These are phyloP conservation scores for Grifola frondosa DNA, from an alignment of 1,284 basidiomycete genomes.

Conservation along the genomic window DNA sequence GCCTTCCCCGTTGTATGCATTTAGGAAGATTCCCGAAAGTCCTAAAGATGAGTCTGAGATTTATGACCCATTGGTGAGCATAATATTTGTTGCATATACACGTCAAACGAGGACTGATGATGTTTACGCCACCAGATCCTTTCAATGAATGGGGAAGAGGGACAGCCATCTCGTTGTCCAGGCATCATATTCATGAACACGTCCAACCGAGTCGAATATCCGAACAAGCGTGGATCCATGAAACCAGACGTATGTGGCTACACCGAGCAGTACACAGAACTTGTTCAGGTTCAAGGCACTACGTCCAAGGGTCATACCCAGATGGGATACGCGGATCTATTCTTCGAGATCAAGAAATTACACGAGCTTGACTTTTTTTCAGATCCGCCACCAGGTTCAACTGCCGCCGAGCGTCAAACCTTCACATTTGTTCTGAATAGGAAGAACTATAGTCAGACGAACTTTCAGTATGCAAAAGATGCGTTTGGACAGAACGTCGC, in stretches of 20 bases:
- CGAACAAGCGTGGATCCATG: too few relatives aligned
- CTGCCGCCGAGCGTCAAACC: too few relatives aligned
- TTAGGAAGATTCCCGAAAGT: background rate
- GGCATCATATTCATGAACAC: conserved; percentile 7
- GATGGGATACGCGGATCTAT: conserved; percentile 5
- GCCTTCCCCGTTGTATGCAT: background rate
- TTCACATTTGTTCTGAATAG: too few relatives aligned
- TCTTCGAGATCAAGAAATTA: conserved; percentile 1
- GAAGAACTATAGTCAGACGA: too few relatives aligned
- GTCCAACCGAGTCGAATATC: background rate
- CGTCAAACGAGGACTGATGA: background rate
- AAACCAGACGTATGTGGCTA: conserved; percentile 9
- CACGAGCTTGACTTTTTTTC: background rate
- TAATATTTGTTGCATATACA: background rate
- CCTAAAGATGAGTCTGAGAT: background rate
- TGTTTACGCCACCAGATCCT: background rate
- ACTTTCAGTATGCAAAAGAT: too few relatives aligned
- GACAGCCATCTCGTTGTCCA: conserved; percentile 14
- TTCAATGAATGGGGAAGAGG: background rate
- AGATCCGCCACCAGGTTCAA: too few relatives aligned
- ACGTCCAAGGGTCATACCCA: background rate
- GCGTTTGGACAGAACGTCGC: conserved; percentile 1
- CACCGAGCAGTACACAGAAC: background rate
- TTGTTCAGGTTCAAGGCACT: too few relatives aligned
- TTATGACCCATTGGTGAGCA: conserved; percentile 1